phyloP scores from a whole-genome alignment of 345 rosid species.

The Diplotaxis tenuifolia region DNA sequence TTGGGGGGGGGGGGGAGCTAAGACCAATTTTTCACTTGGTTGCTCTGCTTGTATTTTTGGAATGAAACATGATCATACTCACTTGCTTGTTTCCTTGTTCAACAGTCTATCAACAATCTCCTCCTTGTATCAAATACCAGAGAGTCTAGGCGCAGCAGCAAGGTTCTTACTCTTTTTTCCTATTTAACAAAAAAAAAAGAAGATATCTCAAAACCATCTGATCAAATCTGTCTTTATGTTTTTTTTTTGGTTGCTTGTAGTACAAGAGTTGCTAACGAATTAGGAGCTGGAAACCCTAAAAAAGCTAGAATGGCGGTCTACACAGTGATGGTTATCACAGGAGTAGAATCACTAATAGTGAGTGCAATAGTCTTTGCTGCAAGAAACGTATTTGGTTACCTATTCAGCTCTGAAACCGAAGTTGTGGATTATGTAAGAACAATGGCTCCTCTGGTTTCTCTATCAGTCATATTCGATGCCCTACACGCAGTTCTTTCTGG shows the following conservation, averaged over 20 bases:
- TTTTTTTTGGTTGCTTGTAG: slow-evolving; percentile 32
- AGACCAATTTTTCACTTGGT: too few species aligned
- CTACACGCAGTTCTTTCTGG: slow-evolving; percentile 37
- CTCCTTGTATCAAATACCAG: slow-evolving; percentile 54
- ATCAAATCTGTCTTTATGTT: too few species aligned
- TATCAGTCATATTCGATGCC: slow-evolving; percentile 39
- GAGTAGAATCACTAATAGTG: slow-evolving; percentile 30
- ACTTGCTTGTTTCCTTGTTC: background rate
- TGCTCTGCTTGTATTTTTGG: too few species aligned
- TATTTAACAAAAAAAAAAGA: background rate
- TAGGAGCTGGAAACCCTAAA: slow-evolving; percentile 41
- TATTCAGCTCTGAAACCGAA: slow-evolving; percentile 38
- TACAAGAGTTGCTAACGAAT: slow-evolving; percentile 58
- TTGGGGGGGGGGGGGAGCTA: too few species aligned
- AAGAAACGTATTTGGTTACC: slow-evolving; percentile 37
- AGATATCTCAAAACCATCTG: background rate
- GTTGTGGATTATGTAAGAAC: slow-evolving; percentile 35
- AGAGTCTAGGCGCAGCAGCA: slow-evolving; percentile 59
- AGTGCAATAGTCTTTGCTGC: slow-evolving; percentile 24
- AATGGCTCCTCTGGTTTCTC: slow-evolving; percentile 32
- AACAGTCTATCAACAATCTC: slow-evolving; percentile 59
- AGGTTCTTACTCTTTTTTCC: too few species aligned
- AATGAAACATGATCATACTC: background rate
- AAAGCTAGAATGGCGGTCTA: slow-evolving; percentile 31
- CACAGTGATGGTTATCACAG: slow-evolving; percentile 29